Evolutionary conservation across 345 rosid genomes (phyloP), one percentile per base, ranked within the genome.

Genomic region (Eucalyptus lansdowneana): DNA sequence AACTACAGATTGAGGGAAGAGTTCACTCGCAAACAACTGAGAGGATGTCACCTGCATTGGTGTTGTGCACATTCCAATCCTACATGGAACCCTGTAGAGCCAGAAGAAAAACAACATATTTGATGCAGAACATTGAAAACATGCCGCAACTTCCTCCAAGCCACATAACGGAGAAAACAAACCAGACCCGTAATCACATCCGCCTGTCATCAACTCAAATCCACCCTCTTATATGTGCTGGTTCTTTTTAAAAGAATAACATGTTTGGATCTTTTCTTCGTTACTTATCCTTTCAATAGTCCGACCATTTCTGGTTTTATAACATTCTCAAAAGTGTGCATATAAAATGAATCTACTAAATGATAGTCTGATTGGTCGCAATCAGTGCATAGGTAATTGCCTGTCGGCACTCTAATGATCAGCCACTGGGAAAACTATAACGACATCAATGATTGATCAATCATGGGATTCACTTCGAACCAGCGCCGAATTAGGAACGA

Each of bases 11-110:
- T 92, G 89, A 80, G 99, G 97, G 90, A 94, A 87, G 90, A 93
- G 17, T 25, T 95, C 92, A 86, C 90, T 93, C 9, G 92, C 95
- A 86, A 94, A 88, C 91, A 96, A 91, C 88, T 95, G 97, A 53
- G 94, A 94, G 65, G 94, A 93, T 67, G 96, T 92, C 14, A 97
- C 90, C 93, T 96, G 94, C 40, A 97, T 54, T 11, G 99, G 99
- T 17, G 99, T 88, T 83, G 90, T 92, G 69, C 97, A 97, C 15
- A 90, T 93, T 88, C 96, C 97, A 89, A 87, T 94, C 93, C 95
- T 91, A 89, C 98, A 97, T 51, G 94, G 95, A 86, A 95, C 93
- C 92, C 99, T 97, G 92, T 90, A 80, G 50, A 88, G 51, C 4
- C 54, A 69, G 80, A 65, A 62, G 80, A 86, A 86, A 69, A 49